phyloP scores from a whole-genome alignment of 495 filamentous ascomycete genomes.

The Aspergillus cristatus region DNA sequence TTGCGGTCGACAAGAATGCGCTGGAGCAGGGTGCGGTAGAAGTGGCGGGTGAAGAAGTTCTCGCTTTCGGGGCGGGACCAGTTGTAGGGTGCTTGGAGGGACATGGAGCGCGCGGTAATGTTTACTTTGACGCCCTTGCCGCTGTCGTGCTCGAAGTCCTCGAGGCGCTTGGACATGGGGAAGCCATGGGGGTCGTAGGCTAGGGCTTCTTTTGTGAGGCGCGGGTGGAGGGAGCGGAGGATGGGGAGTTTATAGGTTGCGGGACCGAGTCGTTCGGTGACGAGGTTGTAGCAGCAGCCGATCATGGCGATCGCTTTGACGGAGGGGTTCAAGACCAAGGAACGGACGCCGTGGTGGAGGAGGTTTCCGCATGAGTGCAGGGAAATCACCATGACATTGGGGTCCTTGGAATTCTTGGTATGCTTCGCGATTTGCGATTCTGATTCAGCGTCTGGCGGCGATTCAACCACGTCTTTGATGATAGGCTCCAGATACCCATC shows the following conservation, averaged over 20 bases:
- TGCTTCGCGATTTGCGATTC: conserved; percentile 6
- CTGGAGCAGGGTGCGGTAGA: conserved; percentile 85
- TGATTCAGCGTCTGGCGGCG: conserved; percentile 5
- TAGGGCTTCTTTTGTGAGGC: conserved; percentile 47
- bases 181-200: conserved; percentile 81
- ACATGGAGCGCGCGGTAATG: conserved; percentile 96
- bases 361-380: conserved; percentile 97
- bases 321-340: conserved; percentile 69
- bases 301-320: conserved; percentile 88
- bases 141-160: conserved; percentile 40
- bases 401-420: conserved; percentile 13
- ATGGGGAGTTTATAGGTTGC: conserved; percentile 75
- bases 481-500: conserved; percentile 71
- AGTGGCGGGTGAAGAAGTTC: conserved; percentile 85
- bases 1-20: conserved; percentile 77
- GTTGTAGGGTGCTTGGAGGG: conserved; percentile 86
- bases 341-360: conserved; percentile 86
- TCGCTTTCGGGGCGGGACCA: conserved; percentile 78
- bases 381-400: conserved; percentile 74
- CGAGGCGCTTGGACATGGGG: conserved; percentile 75
- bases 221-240: conserved; percentile 48
- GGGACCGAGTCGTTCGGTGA: conserved; percentile 81
- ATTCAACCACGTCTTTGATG: conserved; percentile 54
- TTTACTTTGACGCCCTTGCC: conserved; percentile 69
- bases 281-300: conserved; percentile 94